Evolutionary conservation across 768 basidiomycete genomes (phyloP).

Genomic region (Lentinula raphanica): DNA sequence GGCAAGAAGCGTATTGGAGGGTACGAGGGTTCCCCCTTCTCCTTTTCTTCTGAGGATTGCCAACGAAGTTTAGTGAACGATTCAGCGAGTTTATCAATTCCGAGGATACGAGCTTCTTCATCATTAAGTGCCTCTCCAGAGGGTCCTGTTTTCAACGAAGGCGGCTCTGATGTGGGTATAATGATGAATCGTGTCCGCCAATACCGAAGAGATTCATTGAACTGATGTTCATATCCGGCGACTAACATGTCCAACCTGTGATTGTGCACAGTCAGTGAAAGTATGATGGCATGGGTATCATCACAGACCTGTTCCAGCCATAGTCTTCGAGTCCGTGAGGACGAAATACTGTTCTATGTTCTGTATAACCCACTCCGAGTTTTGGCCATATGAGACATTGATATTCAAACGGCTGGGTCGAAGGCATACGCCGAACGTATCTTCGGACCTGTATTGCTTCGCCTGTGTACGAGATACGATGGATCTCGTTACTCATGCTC

Average conservation of each 20-base stretch:
- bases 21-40: conserved; percentile 38
- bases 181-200: conserved; percentile 94
- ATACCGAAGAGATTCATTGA: conserved; percentile 79
- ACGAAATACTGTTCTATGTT: conserved; percentile 66
- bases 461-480: conserved; percentile 87
- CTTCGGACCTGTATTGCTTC: conserved; percentile 84
- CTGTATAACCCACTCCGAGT: conserved; percentile 81
- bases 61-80: conserved; percentile 82
- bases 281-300: too few species aligned
- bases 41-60: conserved; percentile 60
- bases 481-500: conserved; percentile 94
- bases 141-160: conserved; percentile 46
- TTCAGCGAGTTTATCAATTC: conserved; percentile 89
- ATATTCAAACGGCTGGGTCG: conserved; percentile 64
- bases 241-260: conserved; percentile 78
- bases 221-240: conserved; percentile 74
- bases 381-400: conserved; percentile 93
- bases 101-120: conserved; percentile 82
- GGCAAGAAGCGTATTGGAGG: conserved; percentile 73
- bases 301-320: conserved; percentile 74
- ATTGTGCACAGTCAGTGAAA: neutral
- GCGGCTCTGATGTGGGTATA: conserved; percentile 78
- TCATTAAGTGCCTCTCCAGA: conserved; percentile 75
- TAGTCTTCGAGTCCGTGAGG: conserved; percentile 80
- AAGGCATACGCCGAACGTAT: conserved; percentile 70